A percentile compares a stretch with the other conserved stretches of the same genome.
Conservation (phyloP, 257 asterid species). For the Salvia miltiorrhiza region DNA sequence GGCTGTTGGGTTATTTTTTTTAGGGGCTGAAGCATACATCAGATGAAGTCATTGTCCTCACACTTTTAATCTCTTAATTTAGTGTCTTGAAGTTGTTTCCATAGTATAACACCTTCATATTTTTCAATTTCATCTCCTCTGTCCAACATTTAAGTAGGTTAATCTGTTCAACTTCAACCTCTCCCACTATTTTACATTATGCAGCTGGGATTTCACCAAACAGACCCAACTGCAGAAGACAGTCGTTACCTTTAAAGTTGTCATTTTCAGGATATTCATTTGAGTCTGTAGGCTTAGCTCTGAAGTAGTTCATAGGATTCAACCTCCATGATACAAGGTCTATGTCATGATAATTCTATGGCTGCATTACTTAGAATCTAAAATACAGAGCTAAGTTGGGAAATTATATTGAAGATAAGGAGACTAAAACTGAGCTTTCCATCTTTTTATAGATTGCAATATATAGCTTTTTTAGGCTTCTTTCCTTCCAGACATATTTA, state of each 20-base stretch:
- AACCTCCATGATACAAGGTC: background rate
- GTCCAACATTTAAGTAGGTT: background rate
- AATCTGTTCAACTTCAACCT: background rate
- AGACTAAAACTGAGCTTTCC: background rate
- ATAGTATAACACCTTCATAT: background rate
- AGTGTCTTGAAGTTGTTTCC: background rate
- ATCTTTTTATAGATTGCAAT: background rate
- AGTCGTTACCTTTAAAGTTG: background rate
- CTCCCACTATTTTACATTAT: background rate
- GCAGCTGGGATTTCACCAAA: background rate
- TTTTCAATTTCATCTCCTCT: background rate
- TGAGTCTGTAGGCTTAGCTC: background rate
- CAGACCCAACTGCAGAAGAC: background rate
- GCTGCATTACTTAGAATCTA: background rate
- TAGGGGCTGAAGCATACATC: background rate
- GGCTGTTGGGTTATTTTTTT: too few relatives aligned
- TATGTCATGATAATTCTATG: background rate
- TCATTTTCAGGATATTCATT: background rate
- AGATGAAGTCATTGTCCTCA: background rate
- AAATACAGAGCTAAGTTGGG: background rate
- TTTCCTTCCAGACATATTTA: background rate
- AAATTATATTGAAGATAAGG: background rate
- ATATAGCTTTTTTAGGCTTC: background rate
- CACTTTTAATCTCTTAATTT: too few relatives aligned
- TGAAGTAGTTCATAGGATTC: background rate